A percentile compares a stretch with the other conserved stretches of the same genome.
phyloP scores from a whole-genome alignment of 2,329 filamentous ascomycete species.

The Ascochyta fabae region DNA sequence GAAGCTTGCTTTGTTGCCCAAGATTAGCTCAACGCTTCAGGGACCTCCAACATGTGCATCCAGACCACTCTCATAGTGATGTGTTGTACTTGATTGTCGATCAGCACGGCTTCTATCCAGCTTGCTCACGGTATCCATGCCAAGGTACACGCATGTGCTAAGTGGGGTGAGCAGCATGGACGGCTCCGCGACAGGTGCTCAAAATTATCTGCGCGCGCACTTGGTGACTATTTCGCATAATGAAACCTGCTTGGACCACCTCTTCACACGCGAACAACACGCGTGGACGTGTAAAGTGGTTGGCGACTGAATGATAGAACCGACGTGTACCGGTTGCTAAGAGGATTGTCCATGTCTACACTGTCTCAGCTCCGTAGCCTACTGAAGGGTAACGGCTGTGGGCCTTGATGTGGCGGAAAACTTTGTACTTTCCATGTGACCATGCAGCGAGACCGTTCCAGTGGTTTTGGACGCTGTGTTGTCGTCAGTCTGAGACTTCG shows the following conservation, averaged over 20 bases:
- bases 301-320: background rate
- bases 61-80: slow-evolving; percentile 4
- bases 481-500: background rate
- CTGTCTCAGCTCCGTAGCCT: background rate
- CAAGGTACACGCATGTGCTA: background rate
- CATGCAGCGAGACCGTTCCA: background rate
- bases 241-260: slow-evolving; percentile 8
- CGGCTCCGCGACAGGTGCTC: slow-evolving; percentile 7
- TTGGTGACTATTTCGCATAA: slow-evolving; percentile 11
- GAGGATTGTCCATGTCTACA: background rate
- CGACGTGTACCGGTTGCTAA: slow-evolving; percentile 3
- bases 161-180: slow-evolving; percentile 16
- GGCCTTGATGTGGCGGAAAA: background rate
- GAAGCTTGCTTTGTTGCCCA: background rate
- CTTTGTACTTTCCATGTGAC: background rate
- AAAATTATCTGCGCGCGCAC: slow-evolving; percentile 9
- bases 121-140: slow-evolving; percentile 14
- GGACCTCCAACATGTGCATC: slow-evolving; percentile 1
- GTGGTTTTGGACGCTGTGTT: background rate
- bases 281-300: slow-evolving; percentile 10
- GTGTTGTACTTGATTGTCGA: slow-evolving; percentile 15
- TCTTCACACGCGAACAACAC: slow-evolving; percentile 1
- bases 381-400: background rate
- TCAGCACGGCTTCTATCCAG: background rate
- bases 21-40: background rate